Conservation (phyloP, 1,139 yeast genomes). For the Saccharomyces uvarum region DNA sequence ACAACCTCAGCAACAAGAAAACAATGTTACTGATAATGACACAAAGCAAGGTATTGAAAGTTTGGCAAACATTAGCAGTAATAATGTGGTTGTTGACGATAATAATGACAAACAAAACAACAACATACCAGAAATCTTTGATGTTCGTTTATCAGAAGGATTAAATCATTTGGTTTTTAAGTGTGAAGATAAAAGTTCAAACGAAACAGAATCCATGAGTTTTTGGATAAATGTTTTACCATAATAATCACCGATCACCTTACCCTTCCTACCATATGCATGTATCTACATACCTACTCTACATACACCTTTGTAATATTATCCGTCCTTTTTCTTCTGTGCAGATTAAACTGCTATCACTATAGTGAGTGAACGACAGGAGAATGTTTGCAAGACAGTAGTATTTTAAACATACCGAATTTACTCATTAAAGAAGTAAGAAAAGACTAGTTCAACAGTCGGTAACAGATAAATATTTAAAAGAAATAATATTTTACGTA, state of each 20-base stretch:
- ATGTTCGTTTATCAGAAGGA: slow-evolving; percentile 28
- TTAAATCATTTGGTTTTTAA: slow-evolving; percentile 23
- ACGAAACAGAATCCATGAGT: slow-evolving; percentile 19
- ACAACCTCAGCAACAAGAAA: slow-evolving; percentile 5
- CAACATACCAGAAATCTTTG: slow-evolving; percentile 17
- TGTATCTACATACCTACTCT: neutral
- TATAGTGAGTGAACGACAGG: neutral
- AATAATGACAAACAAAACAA: slow-evolving; percentile 8
- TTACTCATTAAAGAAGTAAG: slow-evolving; percentile 19
- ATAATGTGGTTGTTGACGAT: slow-evolving; percentile 1
- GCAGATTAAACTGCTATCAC: neutral
- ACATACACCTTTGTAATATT: neutral
- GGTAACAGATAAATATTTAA: neutral
- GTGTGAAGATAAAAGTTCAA: slow-evolving; percentile 14
- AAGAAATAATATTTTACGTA: neutral
- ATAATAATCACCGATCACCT: slow-evolving; percentile 6
- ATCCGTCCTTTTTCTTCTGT: neutral
- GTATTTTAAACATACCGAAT: neutral
- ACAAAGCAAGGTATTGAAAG: neutral
- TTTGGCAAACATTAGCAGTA: neutral
- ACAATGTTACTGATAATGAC: slow-evolving; percentile 3
- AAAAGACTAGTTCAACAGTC: slow-evolving; percentile 22
- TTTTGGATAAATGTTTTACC: slow-evolving; percentile 31
- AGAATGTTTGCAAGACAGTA: neutral
- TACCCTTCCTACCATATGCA: neutral